A percentile compares a stretch with the other conserved stretches of the same genome.
These are phyloP conservation scores for Vicia sativa DNA, from an alignment of 306 rosid species.

Conservation along the genomic window DNA sequence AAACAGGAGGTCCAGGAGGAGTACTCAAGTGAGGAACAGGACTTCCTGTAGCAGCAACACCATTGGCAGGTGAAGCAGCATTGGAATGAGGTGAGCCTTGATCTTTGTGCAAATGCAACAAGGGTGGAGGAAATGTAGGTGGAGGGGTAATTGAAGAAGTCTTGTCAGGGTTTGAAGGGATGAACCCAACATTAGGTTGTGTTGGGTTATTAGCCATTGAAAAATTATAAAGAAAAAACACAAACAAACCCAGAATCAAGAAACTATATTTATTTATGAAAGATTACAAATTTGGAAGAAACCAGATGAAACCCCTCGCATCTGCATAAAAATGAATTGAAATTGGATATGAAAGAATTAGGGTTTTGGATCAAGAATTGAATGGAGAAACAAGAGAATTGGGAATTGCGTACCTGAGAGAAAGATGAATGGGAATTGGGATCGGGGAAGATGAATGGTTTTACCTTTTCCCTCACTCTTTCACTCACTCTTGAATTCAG, in stretches of 20 bases:
- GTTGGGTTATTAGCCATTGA: conserved; percentile 69
- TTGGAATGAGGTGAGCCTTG: conserved; percentile 56
- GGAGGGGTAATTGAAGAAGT: conserved; percentile 45
- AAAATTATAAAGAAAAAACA: not conserved
- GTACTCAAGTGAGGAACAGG: conserved; percentile 85
- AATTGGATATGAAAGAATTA: conserved; percentile 44
- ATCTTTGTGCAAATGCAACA: conserved; percentile 69
- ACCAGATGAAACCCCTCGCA: conserved; percentile 40
- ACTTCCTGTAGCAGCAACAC: conserved; percentile 57
- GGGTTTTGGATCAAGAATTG: conserved; percentile 41
- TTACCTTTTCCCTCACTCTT: not conserved
- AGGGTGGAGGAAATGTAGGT: conserved; percentile 65
- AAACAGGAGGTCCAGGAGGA: conserved; percentile 98
- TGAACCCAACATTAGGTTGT: conserved; percentile 67
- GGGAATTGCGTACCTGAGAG: conserved; percentile 53
- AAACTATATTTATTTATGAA: no score
- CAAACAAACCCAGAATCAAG: conserved; percentile 36
- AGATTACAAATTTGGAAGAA: not conserved
- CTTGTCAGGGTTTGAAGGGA: conserved; percentile 53
- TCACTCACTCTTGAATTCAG: not conserved
- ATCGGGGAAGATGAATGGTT: not conserved
- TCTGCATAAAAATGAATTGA: conserved; percentile 4
- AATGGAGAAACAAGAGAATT: not conserved
- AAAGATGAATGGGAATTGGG: conserved; percentile 26
- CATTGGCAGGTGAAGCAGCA: conserved; percentile 63